Percentiles rank a stretch among this genome's conserved stretches.
Evolutionary conservation across 2,329 filamentous ascomycete genomes (phyloP).

Genomic region (Penicillium corylophilum): DNA sequence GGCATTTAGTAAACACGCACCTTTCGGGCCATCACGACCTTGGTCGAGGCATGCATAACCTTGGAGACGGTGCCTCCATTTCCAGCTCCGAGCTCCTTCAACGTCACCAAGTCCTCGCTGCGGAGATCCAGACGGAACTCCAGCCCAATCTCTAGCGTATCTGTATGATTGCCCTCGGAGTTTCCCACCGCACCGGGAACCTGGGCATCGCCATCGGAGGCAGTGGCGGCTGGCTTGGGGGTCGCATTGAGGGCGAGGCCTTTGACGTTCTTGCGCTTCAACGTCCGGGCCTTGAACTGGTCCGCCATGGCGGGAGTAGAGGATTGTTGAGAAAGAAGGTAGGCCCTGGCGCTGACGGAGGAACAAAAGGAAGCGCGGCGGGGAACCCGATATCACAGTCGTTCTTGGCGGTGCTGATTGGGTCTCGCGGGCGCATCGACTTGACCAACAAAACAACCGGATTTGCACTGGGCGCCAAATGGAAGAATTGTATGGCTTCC

Average conservation of each 20-base stretch:
- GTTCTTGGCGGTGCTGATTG: slow-evolving; percentile 30
- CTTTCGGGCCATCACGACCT: slow-evolving; percentile 97
- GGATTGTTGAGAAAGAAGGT: not conserved
- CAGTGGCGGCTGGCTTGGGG: slow-evolving; percentile 62
- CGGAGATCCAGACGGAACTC: slow-evolving; percentile 93
- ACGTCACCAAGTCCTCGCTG: slow-evolving; percentile 85
- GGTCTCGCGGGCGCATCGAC: slow-evolving; percentile 25
- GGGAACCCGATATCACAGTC: slow-evolving; percentile 30
- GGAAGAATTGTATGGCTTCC: slow-evolving; percentile 1
- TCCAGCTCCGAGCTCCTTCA: slow-evolving; percentile 92
- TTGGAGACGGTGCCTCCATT: slow-evolving; percentile 99
- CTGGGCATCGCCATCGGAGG: slow-evolving; percentile 69
- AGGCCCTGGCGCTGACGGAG: slow-evolving; percentile 11
- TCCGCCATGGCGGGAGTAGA: slow-evolving; percentile 52
- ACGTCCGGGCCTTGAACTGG: slow-evolving; percentile 67
- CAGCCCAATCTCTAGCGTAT: slow-evolving; percentile 89
- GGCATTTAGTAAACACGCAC: slow-evolving; percentile 49
- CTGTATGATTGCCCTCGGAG: slow-evolving; percentile 59
- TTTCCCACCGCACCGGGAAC: slow-evolving; percentile 60
- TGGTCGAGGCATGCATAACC: slow-evolving; percentile 89
- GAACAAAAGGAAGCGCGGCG: slow-evolving; percentile 19
- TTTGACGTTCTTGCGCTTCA: slow-evolving; percentile 99
- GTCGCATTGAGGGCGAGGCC: slow-evolving; percentile 83
- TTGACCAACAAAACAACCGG: slow-evolving; percentile 18
- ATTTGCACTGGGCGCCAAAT: slow-evolving; percentile 20